Base-by-base conservation (phyloP, 2,329 filamentous ascomycete species). In the Fusarium nelsonii region DNA sequence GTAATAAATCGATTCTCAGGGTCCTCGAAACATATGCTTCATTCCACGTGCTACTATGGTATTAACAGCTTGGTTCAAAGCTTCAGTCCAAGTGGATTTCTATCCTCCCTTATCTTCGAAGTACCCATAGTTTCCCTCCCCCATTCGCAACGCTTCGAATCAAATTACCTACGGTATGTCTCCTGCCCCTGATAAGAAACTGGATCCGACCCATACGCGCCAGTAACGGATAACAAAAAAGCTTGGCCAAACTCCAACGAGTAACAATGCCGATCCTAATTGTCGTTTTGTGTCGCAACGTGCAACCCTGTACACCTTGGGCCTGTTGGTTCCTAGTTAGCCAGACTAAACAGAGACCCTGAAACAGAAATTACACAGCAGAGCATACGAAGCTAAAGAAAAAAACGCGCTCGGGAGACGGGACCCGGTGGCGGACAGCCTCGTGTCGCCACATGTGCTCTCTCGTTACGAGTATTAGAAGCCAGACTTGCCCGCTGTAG, bases 391-490 rank as follows among this genome's bases (percentile, higher is more conserved):
- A 48, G n/a, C 41, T 9, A 14, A 15, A 23, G 8, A 9, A 6
- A n/a, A 18, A 16, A 28, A 50, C 8, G 20, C 14, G n/a, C n/a
- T 11, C 16, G 23, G 34, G 12, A 12, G 3, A 6, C 48, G 28
- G 7, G 12, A 44, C 14, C 23, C 23, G 14, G 52, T 46, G 41
- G 52, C 32, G 32, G 43, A 34, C 4, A 30, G 15, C 15, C 10
- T 32, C 33, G 18, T n/a, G 33, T 44, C 11, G 33, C n/a, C 40
- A 37, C 49, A 33, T 28, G 9, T 6, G 8, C 16, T 36, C 11
- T 52, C n/a, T 52, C 26, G 39, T n/a, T 11, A 20, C 20, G 37
- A 63, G 37, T 63, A 63, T 63, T 63, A 63, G 60, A 63, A 63
- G 58, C 10, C 20, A 16, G 36, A 10, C 37, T 18, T 55, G 15